Evolutionary conservation across 2,329 filamentous ascomycete species (phyloP), one percentile per base, ranked within the genome.

Genomic region (Pseudogymnoascus sp.): DNA sequence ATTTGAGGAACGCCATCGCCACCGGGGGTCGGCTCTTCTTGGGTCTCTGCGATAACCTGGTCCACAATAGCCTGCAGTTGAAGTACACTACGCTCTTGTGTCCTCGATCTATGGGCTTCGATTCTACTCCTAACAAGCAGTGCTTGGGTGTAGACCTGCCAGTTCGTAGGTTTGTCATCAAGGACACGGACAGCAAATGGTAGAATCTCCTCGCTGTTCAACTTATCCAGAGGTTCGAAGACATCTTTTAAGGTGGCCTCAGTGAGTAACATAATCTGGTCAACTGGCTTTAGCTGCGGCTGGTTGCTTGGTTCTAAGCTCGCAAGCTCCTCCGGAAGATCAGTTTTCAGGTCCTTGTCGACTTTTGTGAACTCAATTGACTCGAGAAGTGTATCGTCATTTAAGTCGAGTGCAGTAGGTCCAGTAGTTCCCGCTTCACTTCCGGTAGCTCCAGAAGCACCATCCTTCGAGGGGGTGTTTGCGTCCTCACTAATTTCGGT

Each of bases 81-180:
- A 19, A 99, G 78, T 0, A 99, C 85, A 53, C 91, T 91, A 65
- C 95, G 83, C 76, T 99, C 95, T 38, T 96, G 82, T 0, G 95
- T 99, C 63, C 93, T 83, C 62, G 93, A 91, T 62, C 86, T 85
- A 76, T 96, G 93, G 0, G 93, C 83, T 75, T 99, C 95, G 63
- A 97, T 93, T 15, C 95, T 83, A 65, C 91, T 96, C 50, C 95
- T 84, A 1, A 97, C 90, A 0, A 99, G 81, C 8, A 99, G 80
- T 0, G 92, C 95, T 73, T 97, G 93, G 0, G 95, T 97, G 73
- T 97, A 97, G 35, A 97, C 88, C 74, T 97, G 95, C 95, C 95
- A 99, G 75, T 97, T 99, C 0, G 91, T 93, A 53, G 89, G 89
- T 69, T 93, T 93, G 65, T 95, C 92, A 8, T 89, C 84, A 1